Evolutionary conservation across 1,139 yeast species (phyloP), one percentile per base, ranked within the genome.

Genomic region (Magnusiomyces paraingens): DNA sequence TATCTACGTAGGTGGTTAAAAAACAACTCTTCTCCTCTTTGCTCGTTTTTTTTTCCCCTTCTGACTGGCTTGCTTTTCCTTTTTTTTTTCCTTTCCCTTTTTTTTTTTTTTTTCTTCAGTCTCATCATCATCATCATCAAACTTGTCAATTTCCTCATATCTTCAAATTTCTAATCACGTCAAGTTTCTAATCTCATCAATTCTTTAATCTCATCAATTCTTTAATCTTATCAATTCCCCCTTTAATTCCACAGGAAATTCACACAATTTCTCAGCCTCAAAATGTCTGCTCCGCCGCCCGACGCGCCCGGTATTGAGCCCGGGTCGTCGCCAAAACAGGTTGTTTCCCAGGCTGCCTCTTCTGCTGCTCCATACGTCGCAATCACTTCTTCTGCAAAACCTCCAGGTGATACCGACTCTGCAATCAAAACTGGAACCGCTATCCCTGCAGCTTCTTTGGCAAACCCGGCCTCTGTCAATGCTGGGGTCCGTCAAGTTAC

Each of bases 401-500:
- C 62, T 39, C 63, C 69, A 3, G 69, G 69, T 18, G 61, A 56
- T 17, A 50, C 55, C 29, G 47, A 35, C 15, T 32, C 47, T 5
- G 68, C 65, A 53, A 53, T 52, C 32, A 53, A 62, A 1, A 62
- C 68, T 1, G 68, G 66, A 32, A 60, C 66, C 1, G 61, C 67
- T 8, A 58, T 61, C 18, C 69, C 69, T 6, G 59, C 64, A 2
- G 68, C 68, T n/a, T 57, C 59, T 12, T 57, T 59, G 6, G 66
- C 68, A 17, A 60, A 62, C 40, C 42, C 50, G 29, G 55, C 53
- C 20, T 66, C 69, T 2, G 51, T 47, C 22, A 62, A 64, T 48
- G 66, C 67, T 6, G 67, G 50, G 8, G 50, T 42, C 14, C 41
- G 50, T 11, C 29, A 41, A 39, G 22, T 29, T 39, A 21, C 29